These are phyloP conservation scores for Penicillium sp. DNA, from an alignment of 2,329 filamentous ascomycete species.

Conservation along the genomic window DNA sequence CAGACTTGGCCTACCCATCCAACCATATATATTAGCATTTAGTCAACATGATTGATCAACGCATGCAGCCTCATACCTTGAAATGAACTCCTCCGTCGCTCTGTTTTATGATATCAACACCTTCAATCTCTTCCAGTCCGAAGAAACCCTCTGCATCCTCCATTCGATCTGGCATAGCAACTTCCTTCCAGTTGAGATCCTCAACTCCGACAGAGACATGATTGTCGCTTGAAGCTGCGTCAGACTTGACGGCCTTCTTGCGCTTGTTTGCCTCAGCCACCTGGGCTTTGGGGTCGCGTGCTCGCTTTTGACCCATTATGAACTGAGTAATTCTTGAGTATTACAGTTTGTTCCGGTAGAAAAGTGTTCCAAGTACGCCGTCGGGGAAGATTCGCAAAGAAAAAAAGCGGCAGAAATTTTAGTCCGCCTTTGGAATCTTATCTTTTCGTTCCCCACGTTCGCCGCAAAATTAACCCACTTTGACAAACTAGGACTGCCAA, in stretches of 20 bases:
- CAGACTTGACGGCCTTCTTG: slow-evolving; percentile 30
- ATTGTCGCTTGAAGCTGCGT: slow-evolving; percentile 18
- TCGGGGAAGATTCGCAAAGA: slow-evolving; percentile 26
- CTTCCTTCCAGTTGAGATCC: slow-evolving; percentile 62
- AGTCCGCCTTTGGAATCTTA: slow-evolving; percentile 35
- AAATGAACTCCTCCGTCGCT: slow-evolving; percentile 52
- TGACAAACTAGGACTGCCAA: slow-evolving; percentile 8
- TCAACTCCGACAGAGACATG: slow-evolving; percentile 45
- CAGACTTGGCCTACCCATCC: slow-evolving; percentile 35
- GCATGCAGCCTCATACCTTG: slow-evolving; percentile 33
- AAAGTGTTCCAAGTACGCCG: slow-evolving; percentile 12
- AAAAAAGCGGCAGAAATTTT: slow-evolving; percentile 41
- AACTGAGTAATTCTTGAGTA: background rate
- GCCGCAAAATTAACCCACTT: slow-evolving; percentile 23
- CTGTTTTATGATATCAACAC: slow-evolving; percentile 77
- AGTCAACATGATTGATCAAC: slow-evolving; percentile 2
- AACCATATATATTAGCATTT: background rate
- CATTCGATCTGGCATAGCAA: slow-evolving; percentile 70
- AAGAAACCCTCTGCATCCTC: slow-evolving; percentile 94
- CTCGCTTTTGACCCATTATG: slow-evolving; percentile 41
- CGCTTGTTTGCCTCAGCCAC: slow-evolving; percentile 37
- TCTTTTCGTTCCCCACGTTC: slow-evolving; percentile 32
- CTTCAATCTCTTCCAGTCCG: slow-evolving; percentile 86
- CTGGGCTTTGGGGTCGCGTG: slow-evolving; percentile 32
- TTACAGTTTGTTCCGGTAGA: slow-evolving; percentile 1